Conservation (phyloP, 164 flowering plant genomes). For the Sextonia rubra region DNA sequence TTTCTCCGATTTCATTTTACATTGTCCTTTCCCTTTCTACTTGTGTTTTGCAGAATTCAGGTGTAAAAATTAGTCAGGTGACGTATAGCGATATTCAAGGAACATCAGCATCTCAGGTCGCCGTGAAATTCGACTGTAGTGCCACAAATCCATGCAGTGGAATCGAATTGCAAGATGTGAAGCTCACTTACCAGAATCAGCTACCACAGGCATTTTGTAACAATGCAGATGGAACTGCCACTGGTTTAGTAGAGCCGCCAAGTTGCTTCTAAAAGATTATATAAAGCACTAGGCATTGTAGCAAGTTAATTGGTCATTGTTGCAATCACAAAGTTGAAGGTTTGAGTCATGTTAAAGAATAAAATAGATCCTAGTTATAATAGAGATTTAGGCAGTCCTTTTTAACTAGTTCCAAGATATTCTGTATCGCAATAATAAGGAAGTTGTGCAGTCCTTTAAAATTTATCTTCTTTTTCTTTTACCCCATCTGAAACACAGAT, state of each 20-base stretch:
- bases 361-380: too few relatives aligned
- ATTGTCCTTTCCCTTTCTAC: background rate
- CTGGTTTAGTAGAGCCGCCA: conserved; percentile 13
- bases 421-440: too few relatives aligned
- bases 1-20: background rate
- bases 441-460: too few relatives aligned
- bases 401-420: too few relatives aligned
- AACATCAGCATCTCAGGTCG: conserved; percentile 48
- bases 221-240: conserved; percentile 15
- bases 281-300: background rate
- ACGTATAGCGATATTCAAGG: conserved; percentile 40
- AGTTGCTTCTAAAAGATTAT: background rate
- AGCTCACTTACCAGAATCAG: conserved; percentile 32
- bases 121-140: conserved; percentile 52
- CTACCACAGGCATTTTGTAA: conserved; percentile 25
- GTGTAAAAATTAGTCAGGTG: conserved; percentile 38
- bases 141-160: conserved; percentile 35
- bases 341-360: too few relatives aligned
- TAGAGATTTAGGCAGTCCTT: too few relatives aligned
- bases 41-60: conserved; percentile 25
- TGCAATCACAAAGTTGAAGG: too few relatives aligned
- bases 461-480: too few relatives aligned
- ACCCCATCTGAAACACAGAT: too few relatives aligned
- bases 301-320: too few relatives aligned
- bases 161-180: conserved; percentile 33